These are phyloP conservation scores for Fulvia fulva DNA, from an alignment of 2,329 filamentous ascomycete genomes.

Conservation along the genomic window DNA sequence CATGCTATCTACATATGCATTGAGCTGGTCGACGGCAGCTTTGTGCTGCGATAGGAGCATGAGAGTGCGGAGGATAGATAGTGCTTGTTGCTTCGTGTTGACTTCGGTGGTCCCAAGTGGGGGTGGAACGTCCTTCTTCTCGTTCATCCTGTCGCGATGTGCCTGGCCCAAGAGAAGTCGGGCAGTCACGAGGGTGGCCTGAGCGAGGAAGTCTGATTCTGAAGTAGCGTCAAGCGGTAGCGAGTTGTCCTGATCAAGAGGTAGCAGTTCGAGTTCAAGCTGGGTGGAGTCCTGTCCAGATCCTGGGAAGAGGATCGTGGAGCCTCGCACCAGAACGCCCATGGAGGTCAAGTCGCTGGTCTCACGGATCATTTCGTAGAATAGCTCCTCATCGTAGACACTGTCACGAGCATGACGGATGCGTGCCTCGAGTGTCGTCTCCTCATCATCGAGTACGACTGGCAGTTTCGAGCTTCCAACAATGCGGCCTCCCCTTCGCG, in stretches of 20 bases:
- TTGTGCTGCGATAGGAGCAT: conserved; percentile 52
- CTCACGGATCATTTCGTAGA: conserved; percentile 83
- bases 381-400: conserved; percentile 79
- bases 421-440: conserved; percentile 60
- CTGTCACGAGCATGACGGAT: conserved; percentile 75
- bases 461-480: conserved; percentile 52
- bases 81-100: conserved; percentile 40
- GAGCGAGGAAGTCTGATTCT: conserved; percentile 51
- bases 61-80: conserved; percentile 58
- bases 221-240: conserved; percentile 19
- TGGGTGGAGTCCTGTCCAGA: conserved; percentile 47
- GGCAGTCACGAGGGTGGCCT: conserved; percentile 63
- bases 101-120: conserved; percentile 52
- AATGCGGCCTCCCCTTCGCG: conserved; percentile 55
- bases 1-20: conserved; percentile 30
- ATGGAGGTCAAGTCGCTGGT: conserved; percentile 68
- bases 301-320: conserved; percentile 34
- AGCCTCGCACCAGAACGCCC: conserved; percentile 60
- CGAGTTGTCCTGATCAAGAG: conserved; percentile 36
- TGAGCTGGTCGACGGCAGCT: conserved; percentile 34
- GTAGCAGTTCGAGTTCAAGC: conserved; percentile 65
- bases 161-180: conserved; percentile 74
- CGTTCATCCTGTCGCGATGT: conserved; percentile 70
- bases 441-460: conserved; percentile 39
- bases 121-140: conserved; percentile 61